Evolutionary conservation across 2,329 filamentous ascomycete genomes (phyloP).

Genomic region (Coleophoma crateriformis): DNA sequence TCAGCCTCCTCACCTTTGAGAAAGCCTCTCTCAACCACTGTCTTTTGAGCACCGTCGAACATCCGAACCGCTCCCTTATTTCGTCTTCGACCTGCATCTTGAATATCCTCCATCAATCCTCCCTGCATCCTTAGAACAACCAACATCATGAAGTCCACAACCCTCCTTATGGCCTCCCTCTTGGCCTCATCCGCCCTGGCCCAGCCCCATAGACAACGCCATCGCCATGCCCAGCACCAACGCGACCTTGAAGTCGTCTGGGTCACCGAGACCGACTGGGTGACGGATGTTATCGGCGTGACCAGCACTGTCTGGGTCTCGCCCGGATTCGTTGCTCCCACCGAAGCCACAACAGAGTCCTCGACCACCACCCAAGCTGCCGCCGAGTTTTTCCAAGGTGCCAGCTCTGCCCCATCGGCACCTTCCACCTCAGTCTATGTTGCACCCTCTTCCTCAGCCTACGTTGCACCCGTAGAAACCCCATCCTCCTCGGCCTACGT

Average conservation of each 20-base stretch:
- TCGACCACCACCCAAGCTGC: background rate
- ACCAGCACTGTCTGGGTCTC: conserved; percentile 35
- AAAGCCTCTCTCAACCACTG: background rate
- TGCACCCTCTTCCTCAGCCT: conserved; percentile 21
- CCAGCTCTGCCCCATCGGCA: background rate
- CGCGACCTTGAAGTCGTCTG: conserved; percentile 32
- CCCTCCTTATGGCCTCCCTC: conserved; percentile 20
- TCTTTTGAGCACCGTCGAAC: background rate
- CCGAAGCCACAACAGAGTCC: conserved; percentile 3
- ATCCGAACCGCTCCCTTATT: too few relatives aligned
- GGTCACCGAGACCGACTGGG: conserved; percentile 40
- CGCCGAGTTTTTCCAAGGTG: background rate
- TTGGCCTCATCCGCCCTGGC: conserved; percentile 22
- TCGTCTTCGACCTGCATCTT: background rate
- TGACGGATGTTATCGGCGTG: conserved; percentile 37
- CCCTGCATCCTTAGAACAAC: background rate
- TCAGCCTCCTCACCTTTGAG: background rate
- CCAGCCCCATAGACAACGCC: conserved; percentile 25
- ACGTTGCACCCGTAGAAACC: conserved; percentile 16
- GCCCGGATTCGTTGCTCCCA: conserved; percentile 13
- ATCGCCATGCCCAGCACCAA: conserved; percentile 21
- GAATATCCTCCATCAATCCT: background rate
- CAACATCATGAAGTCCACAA: conserved; percentile 27
- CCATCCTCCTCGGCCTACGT: conserved; percentile 22
- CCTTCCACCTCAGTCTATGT: conserved; percentile 6